phyloP scores from a whole-genome alignment of 2,329 filamentous ascomycete genomes.

The Fusarium sororula region DNA sequence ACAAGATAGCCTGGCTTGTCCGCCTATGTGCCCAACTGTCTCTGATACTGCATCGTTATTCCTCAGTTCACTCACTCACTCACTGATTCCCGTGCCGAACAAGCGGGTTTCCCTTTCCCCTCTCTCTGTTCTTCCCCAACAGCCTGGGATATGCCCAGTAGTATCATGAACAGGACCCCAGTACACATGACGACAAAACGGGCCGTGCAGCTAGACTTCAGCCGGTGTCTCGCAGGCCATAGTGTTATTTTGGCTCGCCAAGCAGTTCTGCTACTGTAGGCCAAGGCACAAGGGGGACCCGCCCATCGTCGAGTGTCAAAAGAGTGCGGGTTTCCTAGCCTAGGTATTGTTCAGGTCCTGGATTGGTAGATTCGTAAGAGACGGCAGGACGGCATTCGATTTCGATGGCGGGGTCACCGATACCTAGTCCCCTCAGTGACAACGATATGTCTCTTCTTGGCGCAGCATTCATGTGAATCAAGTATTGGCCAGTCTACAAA shows the following conservation, averaged over 20 bases:
- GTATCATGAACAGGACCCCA: slow-evolving; percentile 3
- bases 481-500: not conserved
- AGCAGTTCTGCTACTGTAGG: slow-evolving; percentile 2
- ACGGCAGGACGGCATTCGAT: not conserved
- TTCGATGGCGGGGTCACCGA: not conserved
- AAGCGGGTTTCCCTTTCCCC: slow-evolving; percentile 3
- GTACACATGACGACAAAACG: slow-evolving; percentile 38
- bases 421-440: not conserved
- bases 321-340: slow-evolving; percentile 2
- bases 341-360: slow-evolving; percentile 30
- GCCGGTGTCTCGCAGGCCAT: slow-evolving; percentile 34
- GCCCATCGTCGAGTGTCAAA: not conserved
- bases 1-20: slow-evolving; percentile 7
- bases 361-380: slow-evolving; percentile 25
- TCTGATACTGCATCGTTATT: slow-evolving; percentile 28
- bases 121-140: not conserved
- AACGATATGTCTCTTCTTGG: not conserved
- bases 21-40: not conserved
- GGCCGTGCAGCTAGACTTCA: slow-evolving; percentile 28
- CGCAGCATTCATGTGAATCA: slow-evolving; percentile 10
- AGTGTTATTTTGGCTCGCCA: slow-evolving; percentile 24
- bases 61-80: not conserved
- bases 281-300: not conserved
- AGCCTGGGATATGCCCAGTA: not conserved
- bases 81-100: slow-evolving; percentile 4